These are phyloP conservation scores for Guyanaporus albipodus DNA, from an alignment of 768 basidiomycete genomes.

Conservation along the genomic window DNA sequence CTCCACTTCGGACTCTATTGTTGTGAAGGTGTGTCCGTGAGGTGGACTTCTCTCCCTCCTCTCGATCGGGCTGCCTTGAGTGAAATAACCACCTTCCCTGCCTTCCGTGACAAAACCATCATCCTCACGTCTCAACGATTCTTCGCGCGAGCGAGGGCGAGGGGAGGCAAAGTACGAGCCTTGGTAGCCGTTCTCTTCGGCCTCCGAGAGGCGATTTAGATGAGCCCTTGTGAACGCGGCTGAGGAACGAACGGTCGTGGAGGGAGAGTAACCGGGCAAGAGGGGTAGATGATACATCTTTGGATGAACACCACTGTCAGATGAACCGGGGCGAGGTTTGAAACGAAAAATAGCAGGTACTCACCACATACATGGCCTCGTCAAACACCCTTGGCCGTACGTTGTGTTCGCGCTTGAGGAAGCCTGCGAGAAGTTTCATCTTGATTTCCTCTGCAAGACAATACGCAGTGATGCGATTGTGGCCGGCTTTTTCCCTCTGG, in stretches of 20 bases:
- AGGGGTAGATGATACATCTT: conserved; percentile 92
- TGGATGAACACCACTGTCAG: neutral
- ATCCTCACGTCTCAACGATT: conserved; percentile 11
- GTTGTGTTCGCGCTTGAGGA: conserved; percentile 91
- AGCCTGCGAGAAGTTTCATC: conserved; percentile 79
- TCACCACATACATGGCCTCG: conserved; percentile 88
- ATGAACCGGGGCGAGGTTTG: neutral
- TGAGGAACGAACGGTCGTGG: conserved; percentile 83
- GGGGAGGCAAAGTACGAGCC: conserved; percentile 66
- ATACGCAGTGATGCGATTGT: conserved; percentile 83
- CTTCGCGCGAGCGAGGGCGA: conserved; percentile 18
- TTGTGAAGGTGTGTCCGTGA: neutral
- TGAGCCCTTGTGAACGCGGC: conserved; percentile 57
- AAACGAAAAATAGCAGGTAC: conserved; percentile 26
- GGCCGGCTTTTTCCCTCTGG: conserved; percentile 77
- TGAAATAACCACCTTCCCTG: conserved; percentile 60
- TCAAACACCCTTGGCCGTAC: conserved; percentile 84
- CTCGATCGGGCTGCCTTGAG: conserved; percentile 26
- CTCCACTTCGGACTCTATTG: conserved; percentile 12
- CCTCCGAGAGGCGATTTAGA: conserved; percentile 70
- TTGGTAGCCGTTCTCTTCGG: conserved; percentile 88
- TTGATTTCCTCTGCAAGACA: conserved; percentile 82
- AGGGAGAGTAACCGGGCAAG: conserved; percentile 85
- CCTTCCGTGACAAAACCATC: conserved; percentile 26
- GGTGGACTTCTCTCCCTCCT: conserved; percentile 4